These are phyloP conservation scores for Globisporangium splendens DNA, from an alignment of 352 stramenopile species.

Conservation along the genomic window DNA sequence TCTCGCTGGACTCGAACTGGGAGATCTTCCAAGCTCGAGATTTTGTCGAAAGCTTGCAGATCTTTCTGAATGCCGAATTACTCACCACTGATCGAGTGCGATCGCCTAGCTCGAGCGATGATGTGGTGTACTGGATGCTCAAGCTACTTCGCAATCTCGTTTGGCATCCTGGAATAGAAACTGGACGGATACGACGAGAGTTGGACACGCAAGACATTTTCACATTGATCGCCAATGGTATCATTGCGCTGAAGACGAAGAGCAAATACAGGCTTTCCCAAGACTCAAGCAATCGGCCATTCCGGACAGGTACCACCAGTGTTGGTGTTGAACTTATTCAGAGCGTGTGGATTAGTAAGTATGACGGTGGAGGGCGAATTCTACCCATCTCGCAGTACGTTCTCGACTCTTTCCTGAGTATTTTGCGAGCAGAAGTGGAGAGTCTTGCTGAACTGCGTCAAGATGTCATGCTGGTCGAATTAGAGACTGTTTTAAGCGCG, in stretches of 20 bases:
- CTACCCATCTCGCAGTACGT: constrained; percentile 12
- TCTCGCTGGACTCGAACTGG: constrained; percentile 1
- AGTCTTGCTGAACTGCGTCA: background rate
- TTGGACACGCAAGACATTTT: background rate
- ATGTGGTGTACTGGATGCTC: constrained; percentile 25
- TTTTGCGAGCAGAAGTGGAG: constrained; percentile 11
- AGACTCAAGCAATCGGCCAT: background rate
- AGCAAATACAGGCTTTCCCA: too few relatives aligned
- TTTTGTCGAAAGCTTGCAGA: constrained; percentile 6
- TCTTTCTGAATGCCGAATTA: background rate
- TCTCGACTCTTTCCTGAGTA: constrained; percentile 17
- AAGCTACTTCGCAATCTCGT: constrained; percentile 35
- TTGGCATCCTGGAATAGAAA: constrained; percentile 5
- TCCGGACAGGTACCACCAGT: constrained; percentile 6
- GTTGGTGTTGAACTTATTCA: constrained; percentile 29
- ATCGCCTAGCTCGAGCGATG: background rate
- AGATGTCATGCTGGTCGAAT: constrained; percentile 3
- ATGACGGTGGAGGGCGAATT: constrained; percentile 29
- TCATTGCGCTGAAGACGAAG: background rate
- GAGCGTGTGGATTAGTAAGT: constrained; percentile 27
- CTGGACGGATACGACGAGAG: constrained; percentile 3
- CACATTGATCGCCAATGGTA: background rate
- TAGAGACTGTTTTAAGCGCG: constrained; percentile 15
- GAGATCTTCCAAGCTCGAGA: background rate
- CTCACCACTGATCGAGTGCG: background rate